Conservation (phyloP, 768 basidiomycete species). For the Leccinum incarnatum region DNA sequence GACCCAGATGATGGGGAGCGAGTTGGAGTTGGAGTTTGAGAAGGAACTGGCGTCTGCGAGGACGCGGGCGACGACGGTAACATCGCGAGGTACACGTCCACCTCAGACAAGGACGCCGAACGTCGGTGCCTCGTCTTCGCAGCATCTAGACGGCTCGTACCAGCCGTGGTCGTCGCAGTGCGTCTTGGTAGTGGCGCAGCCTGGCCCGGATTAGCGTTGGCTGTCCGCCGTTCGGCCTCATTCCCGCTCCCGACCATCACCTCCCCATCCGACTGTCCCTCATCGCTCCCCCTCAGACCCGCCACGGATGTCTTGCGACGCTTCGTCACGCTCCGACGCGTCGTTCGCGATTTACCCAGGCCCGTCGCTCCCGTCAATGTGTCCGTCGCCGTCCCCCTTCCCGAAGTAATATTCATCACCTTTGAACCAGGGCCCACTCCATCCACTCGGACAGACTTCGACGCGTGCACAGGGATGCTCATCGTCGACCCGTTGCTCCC, state of each 20-base stretch:
- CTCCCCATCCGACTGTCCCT: too few relatives aligned
- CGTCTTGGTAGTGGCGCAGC: background rate
- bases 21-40: background rate
- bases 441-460: background rate
- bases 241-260: constrained; percentile 13
- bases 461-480: too few relatives aligned
- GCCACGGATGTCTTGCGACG: constrained; percentile 14
- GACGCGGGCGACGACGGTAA: too few relatives aligned
- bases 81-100: background rate
- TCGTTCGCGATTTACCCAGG: background rate
- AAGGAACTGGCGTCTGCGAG: background rate
- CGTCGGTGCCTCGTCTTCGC: constrained; percentile 5
- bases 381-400: background rate
- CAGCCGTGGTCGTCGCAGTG: background rate
- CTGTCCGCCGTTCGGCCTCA: too few relatives aligned
- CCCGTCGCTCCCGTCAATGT: too few relatives aligned
- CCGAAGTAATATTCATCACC: background rate
- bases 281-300: too few relatives aligned
- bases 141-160: background rate
- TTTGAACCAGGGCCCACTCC: constrained; percentile 12
- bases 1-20: background rate
- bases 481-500: too few relatives aligned
- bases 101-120: constrained; percentile 13
- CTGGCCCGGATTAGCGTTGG: too few relatives aligned
- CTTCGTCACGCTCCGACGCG: constrained; percentile 3